These are phyloP conservation scores for Knufia fluminis DNA, from an alignment of 2,329 filamentous ascomycete species.

Conservation along the genomic window DNA sequence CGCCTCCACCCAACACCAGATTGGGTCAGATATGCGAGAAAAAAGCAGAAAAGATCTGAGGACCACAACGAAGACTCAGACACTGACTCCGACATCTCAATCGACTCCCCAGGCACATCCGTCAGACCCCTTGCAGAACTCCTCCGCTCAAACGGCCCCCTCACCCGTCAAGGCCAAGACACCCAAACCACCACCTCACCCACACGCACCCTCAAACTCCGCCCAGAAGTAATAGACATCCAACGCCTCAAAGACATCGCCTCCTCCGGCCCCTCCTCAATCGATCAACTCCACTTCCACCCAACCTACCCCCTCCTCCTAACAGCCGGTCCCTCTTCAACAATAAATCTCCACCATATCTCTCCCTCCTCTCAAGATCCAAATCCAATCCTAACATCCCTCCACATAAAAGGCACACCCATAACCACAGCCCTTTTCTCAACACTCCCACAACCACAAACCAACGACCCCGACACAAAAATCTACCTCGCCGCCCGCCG, in stretches of 20 bases:
- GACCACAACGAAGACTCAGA: conserved; percentile 37
- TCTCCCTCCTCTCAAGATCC: conserved; percentile 66
- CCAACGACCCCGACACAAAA: conserved; percentile 12
- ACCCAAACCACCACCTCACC: conserved; percentile 35
- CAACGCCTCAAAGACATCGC: conserved; percentile 80
- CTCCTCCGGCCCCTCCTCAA: conserved; percentile 51
- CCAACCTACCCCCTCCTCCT: conserved; percentile 71
- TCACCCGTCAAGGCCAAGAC: conserved; percentile 47
- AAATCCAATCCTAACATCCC: conserved; percentile 81
- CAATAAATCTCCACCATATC: conserved; percentile 83
- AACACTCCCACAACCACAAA: conserved; percentile 45
- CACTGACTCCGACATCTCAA: conserved; percentile 41
- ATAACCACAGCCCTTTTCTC: conserved; percentile 70
- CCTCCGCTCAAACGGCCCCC: conserved; percentile 62
- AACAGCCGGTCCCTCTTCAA: conserved; percentile 76
- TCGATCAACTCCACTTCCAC: conserved; percentile 82
- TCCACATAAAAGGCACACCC: conserved; percentile 78
- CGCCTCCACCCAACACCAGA: conserved; percentile 52
- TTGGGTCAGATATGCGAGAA: conserved; percentile 41
- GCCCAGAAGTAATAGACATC: conserved; percentile 82
- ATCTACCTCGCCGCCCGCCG: conserved; percentile 84
- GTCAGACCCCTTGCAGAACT: conserved; percentile 70
- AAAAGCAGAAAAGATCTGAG: conserved; percentile 15
- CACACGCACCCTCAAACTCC: conserved; percentile 54
- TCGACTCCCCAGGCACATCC: conserved; percentile 30